These are phyloP conservation scores for Lophiostoma macrostomum DNA, from an alignment of 495 filamentous ascomycete genomes.

Conservation along the genomic window DNA sequence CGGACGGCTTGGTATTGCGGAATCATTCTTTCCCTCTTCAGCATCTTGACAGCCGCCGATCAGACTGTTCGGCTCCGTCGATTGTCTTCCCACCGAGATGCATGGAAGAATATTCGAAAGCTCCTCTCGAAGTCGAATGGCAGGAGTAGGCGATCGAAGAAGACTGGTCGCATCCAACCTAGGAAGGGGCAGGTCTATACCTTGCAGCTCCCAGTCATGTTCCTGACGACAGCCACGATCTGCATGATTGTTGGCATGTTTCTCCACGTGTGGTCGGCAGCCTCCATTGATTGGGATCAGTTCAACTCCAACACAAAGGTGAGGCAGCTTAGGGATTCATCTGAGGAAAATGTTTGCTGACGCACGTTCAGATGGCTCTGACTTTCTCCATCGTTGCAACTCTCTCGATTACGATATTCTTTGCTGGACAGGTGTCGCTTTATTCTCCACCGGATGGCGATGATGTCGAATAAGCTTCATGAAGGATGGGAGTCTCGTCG, in stretches of 20 bases:
- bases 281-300: not conserved
- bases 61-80: slow-evolving; percentile 37
- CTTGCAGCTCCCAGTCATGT: slow-evolving; percentile 37
- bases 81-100: slow-evolving; percentile 30
- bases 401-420: too few relatives aligned
- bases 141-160: not conserved
- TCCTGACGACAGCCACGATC: slow-evolving; percentile 27
- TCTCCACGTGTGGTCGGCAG: slow-evolving; percentile 30
- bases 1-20: slow-evolving; percentile 36
- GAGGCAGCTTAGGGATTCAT: too few relatives aligned
- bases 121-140: slow-evolving; percentile 19
- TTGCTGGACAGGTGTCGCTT: too few relatives aligned
- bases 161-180: slow-evolving; percentile 13
- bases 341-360: too few relatives aligned
- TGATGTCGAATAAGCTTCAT: too few relatives aligned
- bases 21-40: slow-evolving; percentile 33
- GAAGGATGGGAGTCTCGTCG: too few relatives aligned
- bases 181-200: slow-evolving; percentile 26
- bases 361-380: too few relatives aligned
- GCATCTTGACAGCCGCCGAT: slow-evolving; percentile 32
- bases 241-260: slow-evolving; percentile 37
- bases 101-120: slow-evolving; percentile 18
- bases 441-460: too few relatives aligned
- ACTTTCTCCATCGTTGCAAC: too few relatives aligned
- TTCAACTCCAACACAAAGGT: not conserved